Base-by-base conservation (phyloP, 495 filamentous ascomycete species). In the Xylaria bambusicola region DNA sequence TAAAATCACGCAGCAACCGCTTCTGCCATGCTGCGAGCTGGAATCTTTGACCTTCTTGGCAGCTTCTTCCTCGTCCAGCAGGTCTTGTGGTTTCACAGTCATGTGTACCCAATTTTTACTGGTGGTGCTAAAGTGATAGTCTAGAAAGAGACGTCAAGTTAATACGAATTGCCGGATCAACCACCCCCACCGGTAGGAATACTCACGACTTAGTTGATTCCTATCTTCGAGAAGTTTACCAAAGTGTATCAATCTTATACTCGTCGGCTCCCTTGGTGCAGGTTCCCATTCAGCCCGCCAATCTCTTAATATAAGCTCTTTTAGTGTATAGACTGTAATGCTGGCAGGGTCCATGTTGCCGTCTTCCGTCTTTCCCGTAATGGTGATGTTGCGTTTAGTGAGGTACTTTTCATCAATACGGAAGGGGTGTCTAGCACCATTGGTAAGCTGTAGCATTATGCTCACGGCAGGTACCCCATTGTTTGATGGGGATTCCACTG, bases 231-330 rank as follows among this genome's bases (percentile, higher is more conserved):
- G 71, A 72, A 96, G 73, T 69, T 93, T 89, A 12, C 92, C 92
- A 73, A 93, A 93, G 26, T 88, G 89, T 60, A 97, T 97, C 66
- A 97, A 75, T 52, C 92, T 82, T 74, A 97, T 97, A 18, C 85
- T 87, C 62, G 85, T 91, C 7, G 92, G 92, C 62, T 87, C 90
- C 27, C 89, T 84, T 0, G 92, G 92, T 63, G 88, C 85, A 17
- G 85, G 75, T 67, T 96, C 92, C 92, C 92, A 97, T 68, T 97
- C 92, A 63, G 86, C 85, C 63, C 90, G 81, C 92, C 92, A 97
- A 65, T 95, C 92, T 65, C 90, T 77, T 80, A 92, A 83, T 61
- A 97, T 95, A 71, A 96, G 74, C 69, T 97, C 92, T 73, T 97
- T 97, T 52, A 97, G 69, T 7, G 89, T 93, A 67, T 97, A 96